Base-by-base conservation (phyloP, 352 stramenopile species). In the Discostella stelligera region DNA sequence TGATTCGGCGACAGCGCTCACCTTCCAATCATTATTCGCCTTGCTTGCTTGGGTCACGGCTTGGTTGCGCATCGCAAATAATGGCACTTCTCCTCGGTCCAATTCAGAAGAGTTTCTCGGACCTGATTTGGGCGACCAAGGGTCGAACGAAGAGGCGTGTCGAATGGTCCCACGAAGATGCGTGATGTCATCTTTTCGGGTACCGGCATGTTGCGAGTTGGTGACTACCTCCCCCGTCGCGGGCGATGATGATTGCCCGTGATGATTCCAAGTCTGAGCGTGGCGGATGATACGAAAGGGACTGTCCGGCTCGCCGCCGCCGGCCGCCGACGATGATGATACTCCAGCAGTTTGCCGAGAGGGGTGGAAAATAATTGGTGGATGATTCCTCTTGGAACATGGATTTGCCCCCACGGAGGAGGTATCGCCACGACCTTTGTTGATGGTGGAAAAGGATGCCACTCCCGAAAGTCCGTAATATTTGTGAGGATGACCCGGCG, bases 381-480 rank as follows among this genome's bases (percentile, higher is more conserved):
- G 27, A 53, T 5, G 21, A 56, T 25, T 56, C 27, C 62, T 23
- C 39, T 70, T 39, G 16, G 8, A 50, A 21, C 25, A 50, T 46
- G 53, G 2, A 11, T 67, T n/a, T n/a, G n/a, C n/a, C n/a, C n/a
- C n/a, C 21, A 50, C 44, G 44, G 52, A 18, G 10, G 54, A 54
- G 13, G 37, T 9, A 54, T n/a, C 25, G 23, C 27, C 56, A 18
- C n/a, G n/a, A n/a, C 37, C 37, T 44, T 71, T 23, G 6, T 59
- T 46, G 20, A 62, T 30, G 10, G 49, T 54, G 14, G 52, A 18
- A 71, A 69, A 78, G 13, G 75, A 78, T 25, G 74, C 74, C 11
- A 77, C 74, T 14, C 41, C 66, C 39, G 74, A 77, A 9, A 82
- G 56, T n/a, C 74, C 67, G 65, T 82, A 82, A 53, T 61, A 76